Conservation (phyloP, 2,329 filamentous ascomycete genomes). For the Zopfia rhizophila region DNA sequence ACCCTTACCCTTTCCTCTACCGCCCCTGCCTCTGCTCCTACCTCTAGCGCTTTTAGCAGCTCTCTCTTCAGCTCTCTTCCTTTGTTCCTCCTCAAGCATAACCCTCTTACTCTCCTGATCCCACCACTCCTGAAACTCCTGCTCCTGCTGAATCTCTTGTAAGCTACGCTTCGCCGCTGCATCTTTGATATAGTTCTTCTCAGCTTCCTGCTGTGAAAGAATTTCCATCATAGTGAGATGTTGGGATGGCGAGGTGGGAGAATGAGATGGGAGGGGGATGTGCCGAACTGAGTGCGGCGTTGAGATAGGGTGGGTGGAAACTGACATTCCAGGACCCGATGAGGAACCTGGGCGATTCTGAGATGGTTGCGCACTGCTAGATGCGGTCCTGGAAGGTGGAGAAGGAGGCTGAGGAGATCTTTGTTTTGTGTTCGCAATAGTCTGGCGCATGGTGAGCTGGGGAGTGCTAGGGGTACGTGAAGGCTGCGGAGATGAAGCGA, state of each 20-base stretch:
- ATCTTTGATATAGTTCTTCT: slow-evolving; percentile 84
- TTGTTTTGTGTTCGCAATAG: slow-evolving; percentile 56
- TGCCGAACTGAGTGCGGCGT: slow-evolving; percentile 60
- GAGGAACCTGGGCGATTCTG: slow-evolving; percentile 33
- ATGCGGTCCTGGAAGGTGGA: slow-evolving; percentile 21
- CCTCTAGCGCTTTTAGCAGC: slow-evolving; percentile 35
- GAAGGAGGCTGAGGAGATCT: slow-evolving; percentile 34
- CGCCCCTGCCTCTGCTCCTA: slow-evolving; percentile 38
- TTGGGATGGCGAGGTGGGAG: slow-evolving; percentile 70
- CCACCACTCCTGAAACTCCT: slow-evolving; percentile 98
- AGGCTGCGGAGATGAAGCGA: slow-evolving; percentile 27
- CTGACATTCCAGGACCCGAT: slow-evolving; percentile 46
- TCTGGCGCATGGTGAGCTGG: slow-evolving; percentile 70
- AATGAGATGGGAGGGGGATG: slow-evolving; percentile 64
- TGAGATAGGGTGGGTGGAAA: slow-evolving; percentile 46
- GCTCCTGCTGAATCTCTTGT: slow-evolving; percentile 95
- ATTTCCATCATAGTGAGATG: slow-evolving; percentile 88
- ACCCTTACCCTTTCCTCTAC: slow-evolving; percentile 31
- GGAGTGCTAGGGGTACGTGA: slow-evolving; percentile 52
- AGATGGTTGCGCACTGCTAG: slow-evolving; percentile 32
- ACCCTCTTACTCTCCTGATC: slow-evolving; percentile 81
- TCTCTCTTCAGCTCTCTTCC: slow-evolving; percentile 48
- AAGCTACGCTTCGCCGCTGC: slow-evolving; percentile 88
- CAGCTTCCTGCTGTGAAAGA: slow-evolving; percentile 83
- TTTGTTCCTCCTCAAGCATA: slow-evolving; percentile 66